Conservation (phyloP, 2,329 filamentous ascomycete species). For the Apiospora sp. region DNA sequence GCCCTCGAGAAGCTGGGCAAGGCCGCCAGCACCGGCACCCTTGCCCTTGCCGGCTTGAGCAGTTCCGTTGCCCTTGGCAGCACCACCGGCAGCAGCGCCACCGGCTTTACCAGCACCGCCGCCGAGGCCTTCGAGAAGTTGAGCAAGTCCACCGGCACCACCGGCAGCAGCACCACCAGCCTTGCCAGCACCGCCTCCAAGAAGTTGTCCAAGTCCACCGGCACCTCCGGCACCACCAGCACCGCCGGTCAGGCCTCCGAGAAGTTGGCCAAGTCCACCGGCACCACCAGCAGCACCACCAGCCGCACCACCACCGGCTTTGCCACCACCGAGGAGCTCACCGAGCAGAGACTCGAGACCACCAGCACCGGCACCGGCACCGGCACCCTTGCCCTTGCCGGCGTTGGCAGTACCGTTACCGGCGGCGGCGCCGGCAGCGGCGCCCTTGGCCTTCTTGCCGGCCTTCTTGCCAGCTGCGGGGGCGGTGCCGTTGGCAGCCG, state of each 20-base stretch:
- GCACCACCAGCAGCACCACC: background rate
- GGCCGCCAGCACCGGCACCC: slow-evolving; percentile 10
- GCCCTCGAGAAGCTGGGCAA: slow-evolving; percentile 11
- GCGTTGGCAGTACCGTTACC: slow-evolving; percentile 22
- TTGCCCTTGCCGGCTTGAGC: background rate
- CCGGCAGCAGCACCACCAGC: background rate
- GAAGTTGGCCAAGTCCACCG: background rate
- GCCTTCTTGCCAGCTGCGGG: slow-evolving; percentile 7
- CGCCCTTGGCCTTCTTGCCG: slow-evolving; percentile 16
- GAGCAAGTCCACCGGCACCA: slow-evolving; percentile 6
- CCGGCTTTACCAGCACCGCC: background rate
- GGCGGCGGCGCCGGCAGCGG: slow-evolving; percentile 5
- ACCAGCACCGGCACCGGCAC: background rate
- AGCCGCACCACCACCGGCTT: background rate
- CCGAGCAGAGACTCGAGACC: background rate
- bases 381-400: slow-evolving; percentile 14
- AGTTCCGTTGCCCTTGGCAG: background rate
- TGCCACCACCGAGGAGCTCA: background rate
- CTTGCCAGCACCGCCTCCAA: background rate
- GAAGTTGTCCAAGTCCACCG: too few relatives aligned
- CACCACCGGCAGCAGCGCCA: background rate
- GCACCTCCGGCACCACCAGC: background rate
- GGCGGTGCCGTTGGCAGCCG: slow-evolving; percentile 21
- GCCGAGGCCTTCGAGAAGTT: background rate
- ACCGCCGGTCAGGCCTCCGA: background rate